These are phyloP conservation scores for Conidiobolus incongruus DNA, from an alignment of 371 early-diverging fungal species.

Conservation along the genomic window DNA sequence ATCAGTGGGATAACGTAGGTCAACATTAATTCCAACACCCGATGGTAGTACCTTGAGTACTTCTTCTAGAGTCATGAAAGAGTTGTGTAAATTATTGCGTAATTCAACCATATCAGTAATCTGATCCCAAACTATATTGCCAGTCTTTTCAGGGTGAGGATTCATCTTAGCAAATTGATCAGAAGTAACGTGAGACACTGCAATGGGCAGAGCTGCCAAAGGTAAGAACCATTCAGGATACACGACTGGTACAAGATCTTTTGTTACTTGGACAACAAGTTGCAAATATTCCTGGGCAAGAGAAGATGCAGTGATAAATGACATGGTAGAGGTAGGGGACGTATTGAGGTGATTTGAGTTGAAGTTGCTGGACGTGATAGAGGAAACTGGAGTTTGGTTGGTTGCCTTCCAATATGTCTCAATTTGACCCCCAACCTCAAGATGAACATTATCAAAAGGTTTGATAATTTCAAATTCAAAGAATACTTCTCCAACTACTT, in stretches of 20 bases:
- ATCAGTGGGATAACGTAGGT: no score
- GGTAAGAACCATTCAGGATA: slow-evolving; percentile 78
- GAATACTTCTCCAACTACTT: slow-evolving; percentile 70
- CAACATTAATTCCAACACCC: no score
- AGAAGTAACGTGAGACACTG: slow-evolving; percentile 29
- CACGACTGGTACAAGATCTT: slow-evolving; percentile 72
- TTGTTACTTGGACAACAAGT: slow-evolving; percentile 92
- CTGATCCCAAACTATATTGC: no score
- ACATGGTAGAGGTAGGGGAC: slow-evolving; percentile 22
- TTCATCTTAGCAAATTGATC: no score
- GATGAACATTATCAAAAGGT: slow-evolving; percentile 63
- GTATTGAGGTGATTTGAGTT: no score
- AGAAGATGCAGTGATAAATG: slow-evolving; percentile 69
- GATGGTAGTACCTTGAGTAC: no score
- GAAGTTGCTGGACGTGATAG: no score
- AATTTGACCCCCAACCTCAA: slow-evolving; percentile 79
- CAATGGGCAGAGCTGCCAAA: slow-evolving; percentile 25
- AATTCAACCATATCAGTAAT: no score
- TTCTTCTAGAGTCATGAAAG: no score
- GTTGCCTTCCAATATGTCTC: slow-evolving; percentile 91
- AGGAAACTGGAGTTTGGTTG: slow-evolving; percentile 6
- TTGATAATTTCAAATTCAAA: slow-evolving; percentile 61
- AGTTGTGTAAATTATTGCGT: no score
- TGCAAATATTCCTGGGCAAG: slow-evolving; percentile 84
- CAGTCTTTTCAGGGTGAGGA: no score